These are phyloP conservation scores for Pinus tabuliformis DNA, from an alignment of 75 land plant species.

Conservation along the genomic window DNA sequence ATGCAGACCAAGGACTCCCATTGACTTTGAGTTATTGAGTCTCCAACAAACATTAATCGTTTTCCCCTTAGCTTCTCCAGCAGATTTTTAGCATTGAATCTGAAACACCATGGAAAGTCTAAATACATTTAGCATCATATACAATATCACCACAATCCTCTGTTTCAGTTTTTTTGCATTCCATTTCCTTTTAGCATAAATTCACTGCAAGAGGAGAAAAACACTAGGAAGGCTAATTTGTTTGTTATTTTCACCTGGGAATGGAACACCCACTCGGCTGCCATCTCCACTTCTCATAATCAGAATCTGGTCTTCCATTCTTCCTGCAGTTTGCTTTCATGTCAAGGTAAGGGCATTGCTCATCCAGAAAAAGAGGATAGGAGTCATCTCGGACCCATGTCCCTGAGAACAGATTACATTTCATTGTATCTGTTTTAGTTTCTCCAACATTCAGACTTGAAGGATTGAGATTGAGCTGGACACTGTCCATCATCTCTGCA, in stretches of 20 bases:
- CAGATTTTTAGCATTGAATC: slow-evolving; percentile 18
- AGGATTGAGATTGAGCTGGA: slow-evolving; percentile 1
- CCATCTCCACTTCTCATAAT: slow-evolving; percentile 32
- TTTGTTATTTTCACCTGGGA: slow-evolving; percentile 8
- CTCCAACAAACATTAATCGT: no score
- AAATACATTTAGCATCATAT: no score
- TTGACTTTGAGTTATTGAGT: slow-evolving; percentile 13
- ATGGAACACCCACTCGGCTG: slow-evolving; percentile 6
- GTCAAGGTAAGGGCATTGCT: slow-evolving; percentile 46
- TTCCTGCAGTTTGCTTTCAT: slow-evolving; percentile 26
- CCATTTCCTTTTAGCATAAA: no score
- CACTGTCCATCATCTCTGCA: slow-evolving; percentile 67
- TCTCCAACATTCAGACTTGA: no score
- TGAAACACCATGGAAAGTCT: slow-evolving; percentile 1
- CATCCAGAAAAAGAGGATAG: slow-evolving; percentile 45
- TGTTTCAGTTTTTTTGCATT: no score
- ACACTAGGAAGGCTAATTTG: no score
- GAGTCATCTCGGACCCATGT: slow-evolving; percentile 47
- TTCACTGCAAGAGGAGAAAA: no score
- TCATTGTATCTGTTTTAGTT: no score
- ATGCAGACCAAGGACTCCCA: slow-evolving; percentile 88
- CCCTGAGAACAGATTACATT: slow-evolving; percentile 57
- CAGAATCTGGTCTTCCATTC: slow-evolving; percentile 26
- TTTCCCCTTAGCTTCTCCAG: no score
- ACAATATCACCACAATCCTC: no score